These are phyloP conservation scores for Calocybe gambosa DNA, from an alignment of 1,284 basidiomycete genomes.

Conservation along the genomic window DNA sequence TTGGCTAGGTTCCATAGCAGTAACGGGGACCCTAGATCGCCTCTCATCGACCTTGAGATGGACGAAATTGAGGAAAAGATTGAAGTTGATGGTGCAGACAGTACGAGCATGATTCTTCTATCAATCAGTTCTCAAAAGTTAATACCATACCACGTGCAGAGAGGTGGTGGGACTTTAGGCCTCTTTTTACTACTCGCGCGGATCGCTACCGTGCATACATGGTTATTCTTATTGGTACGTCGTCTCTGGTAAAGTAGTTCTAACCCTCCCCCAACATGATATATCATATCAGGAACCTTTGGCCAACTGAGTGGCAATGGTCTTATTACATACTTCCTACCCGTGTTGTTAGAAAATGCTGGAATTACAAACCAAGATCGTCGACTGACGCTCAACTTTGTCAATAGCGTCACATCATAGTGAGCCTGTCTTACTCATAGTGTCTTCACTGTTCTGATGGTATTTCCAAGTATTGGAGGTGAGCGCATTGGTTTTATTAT, in stretches of 20 bases:
- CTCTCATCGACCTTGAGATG: slow-evolving; percentile 45
- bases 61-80: slow-evolving; percentile 49
- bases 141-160: slow-evolving; percentile 23
- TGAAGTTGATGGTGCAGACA: slow-evolving; percentile 36
- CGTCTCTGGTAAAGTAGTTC: background rate
- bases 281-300: slow-evolving; percentile 27
- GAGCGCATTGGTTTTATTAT: slow-evolving; percentile 1
- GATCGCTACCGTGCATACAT: slow-evolving; percentile 45
- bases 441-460: slow-evolving; percentile 4
- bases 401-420: slow-evolving; percentile 45
- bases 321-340: slow-evolving; percentile 45
- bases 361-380: slow-evolving; percentile 37
- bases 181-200: slow-evolving; percentile 38
- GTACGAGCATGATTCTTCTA: slow-evolving; percentile 17
- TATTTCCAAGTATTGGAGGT: slow-evolving; percentile 20
- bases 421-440: slow-evolving; percentile 18
- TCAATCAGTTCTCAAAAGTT: too few relatives aligned
- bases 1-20: slow-evolving; percentile 43
- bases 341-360: slow-evolving; percentile 37
- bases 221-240: slow-evolving; percentile 43
- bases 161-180: slow-evolving; percentile 50
- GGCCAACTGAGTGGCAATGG: slow-evolving; percentile 39
- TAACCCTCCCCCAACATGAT: background rate
- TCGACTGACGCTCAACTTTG: slow-evolving; percentile 41
- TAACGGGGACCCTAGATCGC: slow-evolving; percentile 40